Evolutionary conservation across 2,329 filamentous ascomycete species (phyloP), one percentile per base, ranked within the genome.

Genomic region (Thielaviopsis populi): DNA sequence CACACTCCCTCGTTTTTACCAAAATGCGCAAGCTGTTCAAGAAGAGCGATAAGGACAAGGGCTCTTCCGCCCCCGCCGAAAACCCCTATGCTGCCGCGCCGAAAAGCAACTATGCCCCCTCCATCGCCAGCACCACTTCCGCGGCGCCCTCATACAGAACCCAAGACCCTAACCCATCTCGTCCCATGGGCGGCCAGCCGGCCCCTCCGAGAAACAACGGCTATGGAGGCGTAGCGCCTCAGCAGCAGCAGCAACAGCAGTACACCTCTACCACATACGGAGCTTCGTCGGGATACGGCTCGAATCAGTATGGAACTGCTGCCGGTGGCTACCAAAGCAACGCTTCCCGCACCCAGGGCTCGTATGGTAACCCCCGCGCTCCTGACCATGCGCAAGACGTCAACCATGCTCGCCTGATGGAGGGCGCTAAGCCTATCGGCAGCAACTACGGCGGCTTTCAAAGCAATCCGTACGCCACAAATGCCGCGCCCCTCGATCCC

Each of bases 261-360:
- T 65, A 65, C 17, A 59, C 50, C 40, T 61, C 50, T 11, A 62
- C 27, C 27, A 48, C 59, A 2, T 66, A 64, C 41, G 65, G 65
- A 13, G 59, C 69, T 58, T 68, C 70, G 56, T 71, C 65, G 24
- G 81, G 81, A 13, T 85, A 84, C 67, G 79, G 78, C 48, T 74
- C 76, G 54, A 78, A 82, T 30, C 78, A 76, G 67, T 82, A 80
- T 68, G 81, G 80, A 1, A 77, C 76, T 15, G 71, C 72, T 41
- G 68, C 74, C 15, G 75, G 74, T 42, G 79, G 80, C 41, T 83
- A 83, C 66, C 79, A 79, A 72, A 84, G 84, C 70, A 84, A 84
- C 70, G 78, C 71, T 17, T 67, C 73, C 10, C 67, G 72, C 37
- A 71, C 80, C 13, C 77, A 79, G 11, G 80, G 81, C 58, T 83